Evolutionary conservation across 2,329 filamentous ascomycete species (phyloP), one percentile per base, ranked within the genome.

Genomic region (Trichoderma endophyticum): DNA sequence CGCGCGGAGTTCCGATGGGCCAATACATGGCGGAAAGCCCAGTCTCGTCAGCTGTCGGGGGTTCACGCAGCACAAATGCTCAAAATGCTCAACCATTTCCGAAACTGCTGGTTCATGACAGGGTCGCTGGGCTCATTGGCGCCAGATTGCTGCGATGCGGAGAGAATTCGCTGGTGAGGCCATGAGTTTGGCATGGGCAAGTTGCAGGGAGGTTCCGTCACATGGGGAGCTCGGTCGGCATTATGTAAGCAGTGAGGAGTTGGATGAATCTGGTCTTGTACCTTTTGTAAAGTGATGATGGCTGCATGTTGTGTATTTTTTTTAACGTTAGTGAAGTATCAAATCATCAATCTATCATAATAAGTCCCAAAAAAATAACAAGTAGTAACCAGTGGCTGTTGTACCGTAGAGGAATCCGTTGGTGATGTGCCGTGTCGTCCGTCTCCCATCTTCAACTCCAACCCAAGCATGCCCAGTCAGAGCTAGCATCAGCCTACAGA

Each of bases 1-100:
- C 90, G 81, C 91, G 90, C 79, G 93, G 93, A 80, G 93, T 93
- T 82, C 92, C 93, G 82, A 94, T 89, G 79, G 93, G 93, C 93
- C 93, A 97, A 87, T 97, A 97, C 93, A 96, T 97, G 86, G 84
- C 86, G 57, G 79, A 72, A 73, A 73, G 75, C 74, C 75, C 57
- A 71, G 75, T 74, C 76, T 75, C 75, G 74, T 76, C 75, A 77
- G 76, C 74, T 73, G 73, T 74, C 67, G 66, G 54, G 43, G 66
- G 24, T 61, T 70, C 56, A 61, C 56, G 48, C 48, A 32, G 66
- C 66, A 61, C 71, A 61, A 65, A 24, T 21, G 54, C 36, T 70
- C 60, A 61, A 60, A 65, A 21, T 18, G 51, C 30, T 70, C 61
- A 56, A 62, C 70, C 71, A 72, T 72, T 72, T 64, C 71, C 21